A percentile compares a stretch with the other conserved stretches of the same genome.
Evolutionary conservation across 2,329 filamentous ascomycete genomes (phyloP).

Genomic region (Aspergillus melleus): DNA sequence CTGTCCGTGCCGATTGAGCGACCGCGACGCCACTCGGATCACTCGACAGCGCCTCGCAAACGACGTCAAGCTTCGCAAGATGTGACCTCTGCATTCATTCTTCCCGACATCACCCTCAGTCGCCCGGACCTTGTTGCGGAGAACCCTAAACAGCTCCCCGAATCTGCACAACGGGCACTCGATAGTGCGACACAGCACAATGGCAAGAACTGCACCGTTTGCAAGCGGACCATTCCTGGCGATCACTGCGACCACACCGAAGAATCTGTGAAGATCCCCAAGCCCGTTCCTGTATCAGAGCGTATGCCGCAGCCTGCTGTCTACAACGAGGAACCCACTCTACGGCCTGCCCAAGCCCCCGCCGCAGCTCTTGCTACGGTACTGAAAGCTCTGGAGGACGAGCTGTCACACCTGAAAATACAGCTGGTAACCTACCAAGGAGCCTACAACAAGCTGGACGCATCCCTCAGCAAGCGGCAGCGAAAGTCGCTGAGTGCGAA

Average conservation of each 20-base stretch:
- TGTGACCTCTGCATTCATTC: conserved; percentile 65
- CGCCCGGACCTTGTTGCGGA: conserved; percentile 29
- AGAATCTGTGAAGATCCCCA: conserved; percentile 46
- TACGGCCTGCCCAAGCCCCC: conserved; percentile 66
- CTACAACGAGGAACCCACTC: conserved; percentile 58
- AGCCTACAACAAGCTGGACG: conserved; percentile 66
- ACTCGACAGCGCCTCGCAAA: conserved; percentile 52
- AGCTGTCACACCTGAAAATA: conserved; percentile 73
- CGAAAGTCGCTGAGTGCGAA: conserved; percentile 61
- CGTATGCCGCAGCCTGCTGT: conserved; percentile 44
- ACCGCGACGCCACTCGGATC: conserved; percentile 42
- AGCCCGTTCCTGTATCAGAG: conserved; percentile 52
- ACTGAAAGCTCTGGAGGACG: conserved; percentile 78
- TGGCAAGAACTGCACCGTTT: conserved; percentile 57
- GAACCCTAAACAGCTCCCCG: conserved; percentile 36
- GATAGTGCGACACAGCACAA: conserved; percentile 50
- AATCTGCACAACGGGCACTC: conserved; percentile 42
- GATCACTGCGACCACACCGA: conserved; percentile 35
- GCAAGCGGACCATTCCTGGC: conserved; percentile 45
- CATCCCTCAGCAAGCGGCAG: conserved; percentile 64
- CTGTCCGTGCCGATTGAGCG: conserved; percentile 31
- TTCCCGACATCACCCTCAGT: conserved; percentile 61
- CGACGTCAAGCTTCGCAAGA: conserved; percentile 52
- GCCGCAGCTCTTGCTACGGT: conserved; percentile 75
- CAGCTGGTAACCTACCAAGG: conserved; percentile 63